Base-by-base conservation (phyloP, 116 monocot genomes). In the Cymodocea nodosa region DNA sequence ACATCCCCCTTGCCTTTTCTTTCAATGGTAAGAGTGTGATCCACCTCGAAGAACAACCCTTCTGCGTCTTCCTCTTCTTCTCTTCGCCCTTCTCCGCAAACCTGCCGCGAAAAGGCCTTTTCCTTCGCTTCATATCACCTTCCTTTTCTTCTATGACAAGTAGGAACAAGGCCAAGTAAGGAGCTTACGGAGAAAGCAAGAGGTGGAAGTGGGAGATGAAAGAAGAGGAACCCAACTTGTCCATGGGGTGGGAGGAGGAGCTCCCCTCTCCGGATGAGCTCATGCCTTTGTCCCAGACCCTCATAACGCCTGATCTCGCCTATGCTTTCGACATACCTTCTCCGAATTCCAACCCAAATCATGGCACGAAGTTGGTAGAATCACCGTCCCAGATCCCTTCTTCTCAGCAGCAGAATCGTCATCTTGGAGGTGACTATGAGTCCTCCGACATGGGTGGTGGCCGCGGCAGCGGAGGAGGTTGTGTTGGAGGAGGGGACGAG, bases 301-400 rank as follows among this genome's bases (percentile, higher is more conserved):
- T 92, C 24, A 92, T 92, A 77, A 92, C 87, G 19, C 82, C 85
- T n/a, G 77, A 85, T 71, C 83, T 93, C 55, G 88, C 93, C 35
- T 61, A 84, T 25, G 86, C 94, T 74, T 87, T 89, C 73, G 86
- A 86, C 73, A 86, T 89, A 65, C 76, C 84, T 4, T 61, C 74
- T 12, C 34, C 70, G 13, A 35, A 57, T 22, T 54, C 72, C 68
- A 53, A 52, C 65, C 3, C 15, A 51, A 7, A 19, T 57, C 69
- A 40, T 40, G 51, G 54, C 15, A 57, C 35, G 4, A 11, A 13
- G 50, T 59, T 8, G 39, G 23, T 17, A n/a, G 23, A 60, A 52
- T 3, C 16, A 54, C 60, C 44, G 9, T 69, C 69, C 24, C 23
- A 60, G 60, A 5, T 9, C 54, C 60, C 44, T 4, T 69, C 69